phyloP scores from a whole-genome alignment of 495 filamentous ascomycete genomes.

The Penicilliopsis zonata region DNA sequence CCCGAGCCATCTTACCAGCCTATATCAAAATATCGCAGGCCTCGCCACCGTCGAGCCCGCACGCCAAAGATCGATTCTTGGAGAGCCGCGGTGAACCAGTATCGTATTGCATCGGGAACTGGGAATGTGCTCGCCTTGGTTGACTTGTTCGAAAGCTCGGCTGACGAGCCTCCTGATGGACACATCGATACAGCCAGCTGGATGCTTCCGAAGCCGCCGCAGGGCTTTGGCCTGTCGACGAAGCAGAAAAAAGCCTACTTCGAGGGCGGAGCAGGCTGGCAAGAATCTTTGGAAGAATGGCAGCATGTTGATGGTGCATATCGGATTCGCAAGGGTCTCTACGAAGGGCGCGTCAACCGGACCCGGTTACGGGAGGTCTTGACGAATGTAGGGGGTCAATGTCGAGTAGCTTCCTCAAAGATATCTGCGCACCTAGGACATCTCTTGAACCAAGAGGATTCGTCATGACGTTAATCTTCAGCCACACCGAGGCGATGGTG shows the following conservation, averaged over 20 bases:
- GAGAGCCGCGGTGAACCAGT: constrained; percentile 24
- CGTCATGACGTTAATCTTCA: too few species aligned
- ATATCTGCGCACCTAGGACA: neutral
- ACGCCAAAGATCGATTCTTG: constrained; percentile 26
- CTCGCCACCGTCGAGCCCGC: constrained; percentile 9
- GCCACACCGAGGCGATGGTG: too few species aligned
- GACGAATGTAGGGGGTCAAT: constrained; percentile 11
- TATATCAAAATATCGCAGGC: constrained; percentile 17
- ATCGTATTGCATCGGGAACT: constrained; percentile 17
- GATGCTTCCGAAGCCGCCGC: constrained; percentile 31
- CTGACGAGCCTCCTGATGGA: constrained; percentile 28
- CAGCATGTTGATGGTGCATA: constrained; percentile 23
- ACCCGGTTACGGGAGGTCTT: constrained; percentile 18
- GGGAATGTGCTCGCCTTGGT: constrained; percentile 13
- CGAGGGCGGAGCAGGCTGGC: constrained; percentile 30
- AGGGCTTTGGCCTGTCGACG: constrained; percentile 24
- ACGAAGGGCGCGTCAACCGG: constrained; percentile 27
- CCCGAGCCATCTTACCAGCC: constrained; percentile 7
- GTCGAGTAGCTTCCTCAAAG: constrained; percentile 8
- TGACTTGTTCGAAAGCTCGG: constrained; percentile 23
- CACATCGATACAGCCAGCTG: constrained; percentile 28
- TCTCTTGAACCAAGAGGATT: neutral
- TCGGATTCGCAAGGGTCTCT: constrained; percentile 20
- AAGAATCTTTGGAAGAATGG: constrained; percentile 31
- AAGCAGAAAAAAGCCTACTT: constrained; percentile 27